Evolutionary conservation across 2,329 filamentous ascomycete genomes (phyloP).

Genomic region (Aspergillus viridinutans): DNA sequence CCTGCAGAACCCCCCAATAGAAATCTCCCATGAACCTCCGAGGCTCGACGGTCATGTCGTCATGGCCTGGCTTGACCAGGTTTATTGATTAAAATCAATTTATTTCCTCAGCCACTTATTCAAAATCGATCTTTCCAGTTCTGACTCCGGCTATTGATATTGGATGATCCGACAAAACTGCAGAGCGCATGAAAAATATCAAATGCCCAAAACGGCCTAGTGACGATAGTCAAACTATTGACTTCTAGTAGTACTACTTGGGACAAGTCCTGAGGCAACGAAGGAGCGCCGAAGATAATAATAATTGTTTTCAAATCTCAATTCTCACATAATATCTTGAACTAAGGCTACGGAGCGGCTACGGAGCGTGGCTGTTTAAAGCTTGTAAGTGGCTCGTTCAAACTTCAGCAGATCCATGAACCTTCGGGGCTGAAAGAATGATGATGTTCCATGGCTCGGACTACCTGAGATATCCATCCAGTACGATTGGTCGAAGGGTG

Average conservation of each 20-base stretch:
- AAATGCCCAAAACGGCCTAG: too few species aligned
- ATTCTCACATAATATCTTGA: not conserved
- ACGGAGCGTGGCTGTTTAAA: not conserved
- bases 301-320: too few species aligned
- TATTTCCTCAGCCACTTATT: not conserved
- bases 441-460: not conserved
- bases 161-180: not conserved
- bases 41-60: slow-evolving; percentile 12
- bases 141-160: not conserved
- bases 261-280: not conserved
- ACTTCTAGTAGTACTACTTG: not conserved
- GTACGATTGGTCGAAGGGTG: not conserved
- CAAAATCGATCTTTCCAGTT: not conserved
- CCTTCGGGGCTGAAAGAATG: not conserved
- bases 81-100: slow-evolving; percentile 4
- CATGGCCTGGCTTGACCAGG: slow-evolving; percentile 9
- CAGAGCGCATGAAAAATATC: not conserved
- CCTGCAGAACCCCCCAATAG: not conserved
- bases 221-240: not conserved
- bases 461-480: not conserved
- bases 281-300: not conserved
- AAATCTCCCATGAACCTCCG: not conserved
- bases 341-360: not conserved
- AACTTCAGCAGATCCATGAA: not conserved
- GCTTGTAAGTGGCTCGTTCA: not conserved